phyloP scores from a whole-genome alignment of 2,329 filamentous ascomycete genomes.

The Colletotrichum spinosum region DNA sequence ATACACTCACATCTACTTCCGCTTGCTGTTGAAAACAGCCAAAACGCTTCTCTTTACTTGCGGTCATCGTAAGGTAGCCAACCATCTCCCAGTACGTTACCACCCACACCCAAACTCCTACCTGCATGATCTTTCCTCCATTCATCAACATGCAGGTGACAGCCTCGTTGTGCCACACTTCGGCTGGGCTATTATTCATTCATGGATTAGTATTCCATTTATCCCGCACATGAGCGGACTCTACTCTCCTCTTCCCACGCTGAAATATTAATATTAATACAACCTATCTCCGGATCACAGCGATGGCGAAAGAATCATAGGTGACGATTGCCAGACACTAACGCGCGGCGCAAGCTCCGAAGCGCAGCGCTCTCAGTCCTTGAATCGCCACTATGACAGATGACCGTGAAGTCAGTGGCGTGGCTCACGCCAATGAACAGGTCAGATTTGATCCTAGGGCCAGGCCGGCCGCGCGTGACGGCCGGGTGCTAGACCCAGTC shows the following conservation, averaged over 20 bases:
- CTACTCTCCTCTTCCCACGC: background rate
- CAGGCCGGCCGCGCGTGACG: too few species aligned
- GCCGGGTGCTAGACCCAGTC: too few species aligned
- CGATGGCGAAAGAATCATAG: background rate
- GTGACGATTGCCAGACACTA: background rate
- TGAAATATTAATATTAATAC: background rate
- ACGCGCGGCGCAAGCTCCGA: background rate
- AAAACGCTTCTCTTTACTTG: too few species aligned
- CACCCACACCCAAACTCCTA: too few species aligned
- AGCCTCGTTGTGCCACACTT: background rate
- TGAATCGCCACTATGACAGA: background rate
- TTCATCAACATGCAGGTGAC: background rate
- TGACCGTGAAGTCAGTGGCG: background rate
- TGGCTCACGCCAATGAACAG: background rate
- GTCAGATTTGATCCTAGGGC: background rate
- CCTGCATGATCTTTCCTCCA: too few species aligned
- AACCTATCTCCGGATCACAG: background rate
- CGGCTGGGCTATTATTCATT: background rate
- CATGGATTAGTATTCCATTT: background rate
- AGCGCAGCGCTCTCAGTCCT: background rate
- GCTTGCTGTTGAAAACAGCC: too few species aligned
- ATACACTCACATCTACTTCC: too few species aligned
- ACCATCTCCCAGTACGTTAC: too few species aligned
- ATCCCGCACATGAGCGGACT: background rate
- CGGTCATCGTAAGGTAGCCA: too few species aligned